Evolutionary conservation across 2,329 filamentous ascomycete genomes (phyloP), one percentile per base, ranked within the genome.

Genomic region (Colletotrichum simmondsii): DNA sequence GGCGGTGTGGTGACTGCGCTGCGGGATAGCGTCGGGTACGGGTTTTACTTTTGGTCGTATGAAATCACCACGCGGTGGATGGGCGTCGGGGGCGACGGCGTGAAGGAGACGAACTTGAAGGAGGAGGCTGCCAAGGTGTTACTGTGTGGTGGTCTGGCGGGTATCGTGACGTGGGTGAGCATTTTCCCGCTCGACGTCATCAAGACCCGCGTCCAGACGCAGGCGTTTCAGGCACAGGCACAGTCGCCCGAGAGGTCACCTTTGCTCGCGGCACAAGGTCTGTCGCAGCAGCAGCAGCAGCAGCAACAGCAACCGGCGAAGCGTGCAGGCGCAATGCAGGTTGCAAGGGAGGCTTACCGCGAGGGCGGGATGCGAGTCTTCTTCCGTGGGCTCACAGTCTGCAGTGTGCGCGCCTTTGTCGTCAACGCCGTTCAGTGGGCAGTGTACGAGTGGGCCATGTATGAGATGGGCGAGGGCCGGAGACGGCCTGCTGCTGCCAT

Each of bases 31-130:
- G 89, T 98, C 68, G 96, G 96, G n/a, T 98, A 98, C 83, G 96
- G 95, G 0, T 98, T 98, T 82, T 98, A 98, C 80, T 98, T 98
- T 81, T 97, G 94, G 93, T 93, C 93, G 1, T 98, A 98, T 79
- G 94, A 97, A 82, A 85, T 95, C 71, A 90, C 88, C 75, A 94
- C 92, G 75, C 87, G 90, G 46, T 84, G 86, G 66, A 86, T 91
- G 81, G 84, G 85, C 22, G 83, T 83, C 4, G 64, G 75, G 7
- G 72, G 71, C 10, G 72, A 71, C 12, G 58, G 37, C 22, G 46
- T 53, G 42, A 66, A 76, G 16, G 75, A 76, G 26, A 71, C 76
- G 2, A 78, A 71, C 8, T 69, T 80, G 57, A 77, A 82, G 14
- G 81, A 88, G 24, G 87, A 83, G 65, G 89, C 92, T 1, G 83